Conservation (phyloP, 2,329 filamentous ascomycete genomes). For the Alternaria sp. region DNA sequence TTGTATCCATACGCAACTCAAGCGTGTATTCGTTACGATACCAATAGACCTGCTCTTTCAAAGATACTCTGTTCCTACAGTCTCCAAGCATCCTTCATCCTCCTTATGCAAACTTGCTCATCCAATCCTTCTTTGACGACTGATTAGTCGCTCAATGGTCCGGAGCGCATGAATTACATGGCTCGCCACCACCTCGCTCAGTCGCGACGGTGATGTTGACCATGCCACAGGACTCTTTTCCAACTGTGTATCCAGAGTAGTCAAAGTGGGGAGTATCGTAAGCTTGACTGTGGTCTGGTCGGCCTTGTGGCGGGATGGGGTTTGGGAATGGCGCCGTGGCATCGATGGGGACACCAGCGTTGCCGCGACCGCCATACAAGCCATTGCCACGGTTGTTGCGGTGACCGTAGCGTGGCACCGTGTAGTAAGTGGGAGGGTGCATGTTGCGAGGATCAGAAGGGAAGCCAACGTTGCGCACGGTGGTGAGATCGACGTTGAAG, state of each 20-base stretch:
- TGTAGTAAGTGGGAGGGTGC: slow-evolving; percentile 4
- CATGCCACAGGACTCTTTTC: slow-evolving; percentile 14
- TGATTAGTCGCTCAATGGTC: slow-evolving; percentile 4
- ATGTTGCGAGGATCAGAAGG: slow-evolving; percentile 10
- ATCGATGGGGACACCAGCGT: slow-evolving; percentile 40
- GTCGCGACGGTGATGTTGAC: slow-evolving; percentile 11
- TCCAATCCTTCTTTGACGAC: not conserved
- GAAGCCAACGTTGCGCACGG: slow-evolving; percentile 24
- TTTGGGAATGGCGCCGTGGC: slow-evolving; percentile 44
- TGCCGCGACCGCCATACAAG: slow-evolving; percentile 28
- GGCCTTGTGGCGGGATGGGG: slow-evolving; percentile 39
- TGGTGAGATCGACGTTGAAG: slow-evolving; percentile 21
- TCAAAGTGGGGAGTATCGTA: not conserved
- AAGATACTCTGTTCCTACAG: not conserved
- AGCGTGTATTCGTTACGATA: not conserved
- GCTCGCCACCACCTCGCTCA: slow-evolving; percentile 10
- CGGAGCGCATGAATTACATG: slow-evolving; percentile 17
- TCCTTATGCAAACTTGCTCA: not conserved
- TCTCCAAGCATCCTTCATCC: not conserved
- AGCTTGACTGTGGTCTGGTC: slow-evolving; percentile 1
- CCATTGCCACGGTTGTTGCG: slow-evolving; percentile 32
- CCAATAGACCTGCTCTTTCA: not conserved
- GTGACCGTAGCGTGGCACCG: slow-evolving; percentile 8
- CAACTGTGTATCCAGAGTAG: slow-evolving; percentile 8
- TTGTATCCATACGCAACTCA: slow-evolving; percentile 6